phyloP scores from a whole-genome alignment of 352 stramenopile species.

The Globisporangium cystogenes region DNA sequence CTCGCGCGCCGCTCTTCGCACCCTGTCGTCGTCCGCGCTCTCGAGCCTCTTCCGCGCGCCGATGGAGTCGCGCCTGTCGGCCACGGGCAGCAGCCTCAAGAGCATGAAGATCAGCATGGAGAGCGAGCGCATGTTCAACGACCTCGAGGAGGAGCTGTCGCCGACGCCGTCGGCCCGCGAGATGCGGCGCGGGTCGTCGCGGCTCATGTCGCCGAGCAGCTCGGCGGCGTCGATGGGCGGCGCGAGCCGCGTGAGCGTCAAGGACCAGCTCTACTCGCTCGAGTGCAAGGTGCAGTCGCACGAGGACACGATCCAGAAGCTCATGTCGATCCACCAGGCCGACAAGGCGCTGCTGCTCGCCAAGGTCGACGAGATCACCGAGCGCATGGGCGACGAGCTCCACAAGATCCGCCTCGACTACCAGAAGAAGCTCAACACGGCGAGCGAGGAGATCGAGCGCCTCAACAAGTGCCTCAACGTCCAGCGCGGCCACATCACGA shows the following conservation, averaged over 20 bases:
- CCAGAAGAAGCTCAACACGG: slow-evolving; percentile 79
- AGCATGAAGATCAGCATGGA: slow-evolving; percentile 83
- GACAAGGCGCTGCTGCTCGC: slow-evolving; percentile 70
- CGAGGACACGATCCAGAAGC: slow-evolving; percentile 79
- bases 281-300: slow-evolving; percentile 78
- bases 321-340: slow-evolving; percentile 78
- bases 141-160: slow-evolving; percentile 68
- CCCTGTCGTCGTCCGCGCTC: slow-evolving; percentile 3
- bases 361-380: slow-evolving; percentile 80
- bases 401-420: slow-evolving; percentile 74
- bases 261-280: slow-evolving; percentile 74
- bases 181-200: slow-evolving; percentile 54
- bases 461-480: slow-evolving; percentile 84
- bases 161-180: slow-evolving; percentile 46
- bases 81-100: slow-evolving; percentile 60
- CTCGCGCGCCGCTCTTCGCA: not conserved
- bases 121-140: slow-evolving; percentile 72
- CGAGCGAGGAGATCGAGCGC: slow-evolving; percentile 76
- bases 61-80: slow-evolving; percentile 65
- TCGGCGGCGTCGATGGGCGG: slow-evolving; percentile 26
- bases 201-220: slow-evolving; percentile 51
- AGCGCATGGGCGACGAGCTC: slow-evolving; percentile 72
- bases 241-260: slow-evolving; percentile 53
- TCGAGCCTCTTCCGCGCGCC: slow-evolving; percentile 2
- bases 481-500: slow-evolving; percentile 79